These are phyloP conservation scores for Heritiera littoralis DNA, from an alignment of 345 rosid species.

Conservation along the genomic window DNA sequence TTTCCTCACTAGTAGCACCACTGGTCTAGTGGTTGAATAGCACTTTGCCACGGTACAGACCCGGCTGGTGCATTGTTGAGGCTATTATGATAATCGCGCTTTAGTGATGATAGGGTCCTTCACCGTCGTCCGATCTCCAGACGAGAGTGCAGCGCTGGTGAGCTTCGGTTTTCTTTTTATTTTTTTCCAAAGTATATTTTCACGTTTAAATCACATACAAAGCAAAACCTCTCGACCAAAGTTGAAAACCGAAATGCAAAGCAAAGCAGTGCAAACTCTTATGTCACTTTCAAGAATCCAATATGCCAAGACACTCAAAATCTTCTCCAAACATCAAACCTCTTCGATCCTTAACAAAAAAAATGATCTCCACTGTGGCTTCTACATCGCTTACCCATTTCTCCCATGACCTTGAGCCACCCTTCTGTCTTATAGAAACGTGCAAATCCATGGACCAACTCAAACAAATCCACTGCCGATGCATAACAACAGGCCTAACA, in stretches of 20 bases:
- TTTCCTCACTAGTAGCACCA: no score
- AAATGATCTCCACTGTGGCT: neutral
- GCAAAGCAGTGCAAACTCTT: neutral
- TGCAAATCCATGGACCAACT: slow-evolving; percentile 30
- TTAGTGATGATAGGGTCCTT: neutral
- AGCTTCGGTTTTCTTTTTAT: neutral
- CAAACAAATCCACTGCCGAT: no score
- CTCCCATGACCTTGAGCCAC: neutral
- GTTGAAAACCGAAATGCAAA: neutral
- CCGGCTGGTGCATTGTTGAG: slow-evolving; percentile 42
- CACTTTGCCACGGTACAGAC: no score
- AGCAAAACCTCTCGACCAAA: neutral
- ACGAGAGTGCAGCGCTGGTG: neutral
- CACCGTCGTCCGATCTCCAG: neutral
- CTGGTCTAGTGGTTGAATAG: no score
- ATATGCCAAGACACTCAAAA: neutral
- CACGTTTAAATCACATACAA: neutral
- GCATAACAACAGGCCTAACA: no score
- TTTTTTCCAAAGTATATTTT: neutral
- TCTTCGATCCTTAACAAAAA: neutral
- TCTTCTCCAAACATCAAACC: neutral
- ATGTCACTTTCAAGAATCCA: neutral
- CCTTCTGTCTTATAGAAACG: slow-evolving; percentile 3
- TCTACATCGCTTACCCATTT: neutral
- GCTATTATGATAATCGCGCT: neutral